Conservation (phyloP, 2,329 filamentous ascomycete species). For the Penicillium griseofulvum region DNA sequence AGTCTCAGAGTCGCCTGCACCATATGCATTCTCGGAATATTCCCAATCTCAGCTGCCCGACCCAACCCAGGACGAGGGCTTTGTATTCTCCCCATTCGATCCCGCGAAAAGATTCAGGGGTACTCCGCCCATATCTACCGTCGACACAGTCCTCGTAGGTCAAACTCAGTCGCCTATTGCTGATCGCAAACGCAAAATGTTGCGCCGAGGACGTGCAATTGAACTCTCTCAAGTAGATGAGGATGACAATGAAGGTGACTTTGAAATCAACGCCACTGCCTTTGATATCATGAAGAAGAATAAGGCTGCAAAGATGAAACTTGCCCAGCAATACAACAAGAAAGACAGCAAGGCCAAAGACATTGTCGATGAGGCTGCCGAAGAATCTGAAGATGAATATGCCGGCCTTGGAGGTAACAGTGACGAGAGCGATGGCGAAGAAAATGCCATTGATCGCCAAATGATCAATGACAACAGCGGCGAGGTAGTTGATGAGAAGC, state of each 20-base stretch:
- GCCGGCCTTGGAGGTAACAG: constrained; percentile 86
- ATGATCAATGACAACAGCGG: constrained; percentile 87
- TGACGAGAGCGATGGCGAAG: constrained; percentile 77
- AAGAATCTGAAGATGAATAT: constrained; percentile 98
- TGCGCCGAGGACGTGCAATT: constrained; percentile 48
- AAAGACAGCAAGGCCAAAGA: constrained; percentile 83
- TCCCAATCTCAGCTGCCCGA: constrained; percentile 72
- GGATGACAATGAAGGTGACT: constrained; percentile 32
- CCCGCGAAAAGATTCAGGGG: constrained; percentile 63
- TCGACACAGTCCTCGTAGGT: constrained; percentile 63
- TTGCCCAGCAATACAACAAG: constrained; percentile 65
- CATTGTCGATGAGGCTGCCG: constrained; percentile 88
- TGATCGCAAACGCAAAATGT: constrained; percentile 57
- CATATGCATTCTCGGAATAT: constrained; percentile 55
- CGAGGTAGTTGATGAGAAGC: constrained; percentile 73
- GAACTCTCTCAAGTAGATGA: constrained; percentile 49
- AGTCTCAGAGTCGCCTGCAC: constrained; percentile 37
- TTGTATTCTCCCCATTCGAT: constrained; percentile 70
- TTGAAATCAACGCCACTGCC: constrained; percentile 50
- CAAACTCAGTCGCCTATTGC: constrained; percentile 63
- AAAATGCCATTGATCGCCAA: constrained; percentile 72
- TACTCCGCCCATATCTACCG: constrained; percentile 62
- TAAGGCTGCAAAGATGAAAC: constrained; percentile 59
- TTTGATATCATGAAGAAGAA: constrained; percentile 72
- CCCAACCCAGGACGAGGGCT: constrained; percentile 77